Evolutionary conservation across 352 stramenopile genomes (phyloP).

Genomic region (Phytophthora niederhauseri): DNA sequence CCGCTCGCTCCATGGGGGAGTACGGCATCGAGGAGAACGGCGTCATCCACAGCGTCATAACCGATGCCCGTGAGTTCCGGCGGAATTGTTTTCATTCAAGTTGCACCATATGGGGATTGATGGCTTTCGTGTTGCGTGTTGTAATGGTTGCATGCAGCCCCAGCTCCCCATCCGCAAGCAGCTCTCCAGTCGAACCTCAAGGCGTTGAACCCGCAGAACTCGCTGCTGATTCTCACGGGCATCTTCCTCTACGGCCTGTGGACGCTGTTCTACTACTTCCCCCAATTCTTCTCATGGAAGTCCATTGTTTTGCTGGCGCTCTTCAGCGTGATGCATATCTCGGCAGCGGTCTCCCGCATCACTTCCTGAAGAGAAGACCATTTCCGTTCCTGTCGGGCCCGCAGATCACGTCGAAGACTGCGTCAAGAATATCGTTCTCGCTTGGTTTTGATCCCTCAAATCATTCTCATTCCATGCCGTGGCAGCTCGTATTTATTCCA

Average conservation of each 20-base stretch:
- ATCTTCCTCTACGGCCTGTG: constrained; percentile 75
- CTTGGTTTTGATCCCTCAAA: constrained; percentile 24
- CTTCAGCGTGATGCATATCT: constrained; percentile 70
- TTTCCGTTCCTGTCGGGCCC: background rate
- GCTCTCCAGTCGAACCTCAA: constrained; percentile 54
- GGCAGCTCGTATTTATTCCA: constrained; percentile 45
- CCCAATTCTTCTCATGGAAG: constrained; percentile 81
- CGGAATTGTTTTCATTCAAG: constrained; percentile 13
- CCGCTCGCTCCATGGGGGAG: constrained; percentile 68
- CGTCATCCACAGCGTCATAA: constrained; percentile 81
- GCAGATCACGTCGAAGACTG: constrained; percentile 17
- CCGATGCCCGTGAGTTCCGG: constrained; percentile 59
- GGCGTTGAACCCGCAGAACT: constrained; percentile 59
- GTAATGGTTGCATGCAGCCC: constrained; percentile 38
- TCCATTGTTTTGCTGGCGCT: constrained; percentile 65
- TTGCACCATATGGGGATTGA: constrained; percentile 20
- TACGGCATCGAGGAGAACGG: constrained; percentile 79
- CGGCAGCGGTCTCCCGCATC: constrained; percentile 57
- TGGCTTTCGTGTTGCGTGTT: constrained; percentile 16
- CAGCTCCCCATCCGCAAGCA: constrained; percentile 48
- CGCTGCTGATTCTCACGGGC: constrained; percentile 67
- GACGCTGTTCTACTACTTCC: constrained; percentile 84
- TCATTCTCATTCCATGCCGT: constrained; percentile 11
- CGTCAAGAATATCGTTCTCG: constrained; percentile 3
- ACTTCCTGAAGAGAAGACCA: constrained; percentile 28